Percentiles rank a stretch among this genome's conserved stretches.
Evolutionary conservation across 139 green algal species (phyloP).

Genomic region (Astrephomene gubernaculifera): DNA sequence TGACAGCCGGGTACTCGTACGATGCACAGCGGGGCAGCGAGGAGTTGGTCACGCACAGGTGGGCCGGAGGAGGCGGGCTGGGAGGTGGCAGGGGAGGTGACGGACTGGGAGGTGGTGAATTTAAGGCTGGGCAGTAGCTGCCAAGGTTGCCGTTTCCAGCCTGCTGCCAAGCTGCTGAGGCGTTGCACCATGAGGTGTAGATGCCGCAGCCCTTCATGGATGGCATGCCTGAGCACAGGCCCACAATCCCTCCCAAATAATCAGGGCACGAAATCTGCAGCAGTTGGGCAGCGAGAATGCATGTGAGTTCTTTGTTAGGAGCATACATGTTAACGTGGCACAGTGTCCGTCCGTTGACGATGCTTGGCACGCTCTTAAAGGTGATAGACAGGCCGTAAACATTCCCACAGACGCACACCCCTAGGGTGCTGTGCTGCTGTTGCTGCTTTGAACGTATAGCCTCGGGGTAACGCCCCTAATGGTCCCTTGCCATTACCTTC

Average conservation of each 20-base stretch:
- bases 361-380: no score
- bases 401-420: no score
- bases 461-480: no score
- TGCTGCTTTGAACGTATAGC: no score
- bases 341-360: no score
- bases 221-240: not conserved
- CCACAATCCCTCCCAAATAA: not conserved
- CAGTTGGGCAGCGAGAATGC: not conserved
- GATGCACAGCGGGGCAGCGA: not conserved
- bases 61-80: not conserved
- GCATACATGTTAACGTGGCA: not conserved
- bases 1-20: slow-evolving; percentile 27
- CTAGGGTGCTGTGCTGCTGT: no score
- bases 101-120: not conserved
- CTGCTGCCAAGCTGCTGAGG: not conserved
- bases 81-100: not conserved
- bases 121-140: not conserved
- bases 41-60: not conserved
- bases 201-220: not conserved
- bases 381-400: no score
- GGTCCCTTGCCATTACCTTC: no score
- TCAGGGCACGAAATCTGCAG: not conserved
- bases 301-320: not conserved
- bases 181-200: not conserved
- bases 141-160: not conserved